Evolutionary conservation across 352 stramenopile genomes (phyloP).

Genomic region (Pythium oligandrum): DNA sequence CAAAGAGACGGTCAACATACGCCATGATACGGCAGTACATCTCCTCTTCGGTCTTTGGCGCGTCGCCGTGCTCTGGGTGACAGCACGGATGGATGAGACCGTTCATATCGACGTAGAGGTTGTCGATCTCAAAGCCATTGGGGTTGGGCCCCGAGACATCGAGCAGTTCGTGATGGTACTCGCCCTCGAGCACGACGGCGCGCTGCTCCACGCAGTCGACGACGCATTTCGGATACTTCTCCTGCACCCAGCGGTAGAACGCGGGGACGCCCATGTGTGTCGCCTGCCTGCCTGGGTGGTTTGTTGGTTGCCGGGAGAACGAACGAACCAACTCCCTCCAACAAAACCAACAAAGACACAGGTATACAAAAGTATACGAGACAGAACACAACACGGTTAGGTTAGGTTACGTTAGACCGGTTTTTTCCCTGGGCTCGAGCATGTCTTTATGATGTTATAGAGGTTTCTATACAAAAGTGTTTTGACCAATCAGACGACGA

Average conservation of each 20-base stretch:
- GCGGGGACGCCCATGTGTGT: constrained; percentile 95
- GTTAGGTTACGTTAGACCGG: too few relatives aligned
- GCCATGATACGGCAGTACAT: constrained; percentile 97
- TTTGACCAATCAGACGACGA: constrained; percentile 7
- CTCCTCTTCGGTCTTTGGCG: constrained; percentile 94
- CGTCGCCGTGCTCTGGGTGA: constrained; percentile 92
- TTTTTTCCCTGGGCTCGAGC: too few relatives aligned
- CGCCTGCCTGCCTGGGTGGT: neutral
- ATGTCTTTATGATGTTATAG: neutral
- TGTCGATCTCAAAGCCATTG: constrained; percentile 95
- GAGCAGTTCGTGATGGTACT: constrained; percentile 76
- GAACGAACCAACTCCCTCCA: too few relatives aligned
- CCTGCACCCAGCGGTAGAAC: constrained; percentile 98
- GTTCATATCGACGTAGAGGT: constrained; percentile 99
- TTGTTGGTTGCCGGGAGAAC: neutral
- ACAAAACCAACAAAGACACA: too few relatives aligned
- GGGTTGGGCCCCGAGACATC: constrained; percentile 87
- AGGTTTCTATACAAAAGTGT: neutral
- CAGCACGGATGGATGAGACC: constrained; percentile 99
- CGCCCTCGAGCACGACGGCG: constrained; percentile 74
- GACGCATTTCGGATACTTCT: constrained; percentile 99
- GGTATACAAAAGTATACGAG: too few relatives aligned
- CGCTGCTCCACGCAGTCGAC: constrained; percentile 82
- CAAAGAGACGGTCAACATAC: constrained; percentile 97
- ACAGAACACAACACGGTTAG: too few relatives aligned